Evolutionary conservation across 2,329 filamentous ascomycete genomes (phyloP), one percentile per base, ranked within the genome.

Genomic region (Botrytis pseudocinerea): DNA sequence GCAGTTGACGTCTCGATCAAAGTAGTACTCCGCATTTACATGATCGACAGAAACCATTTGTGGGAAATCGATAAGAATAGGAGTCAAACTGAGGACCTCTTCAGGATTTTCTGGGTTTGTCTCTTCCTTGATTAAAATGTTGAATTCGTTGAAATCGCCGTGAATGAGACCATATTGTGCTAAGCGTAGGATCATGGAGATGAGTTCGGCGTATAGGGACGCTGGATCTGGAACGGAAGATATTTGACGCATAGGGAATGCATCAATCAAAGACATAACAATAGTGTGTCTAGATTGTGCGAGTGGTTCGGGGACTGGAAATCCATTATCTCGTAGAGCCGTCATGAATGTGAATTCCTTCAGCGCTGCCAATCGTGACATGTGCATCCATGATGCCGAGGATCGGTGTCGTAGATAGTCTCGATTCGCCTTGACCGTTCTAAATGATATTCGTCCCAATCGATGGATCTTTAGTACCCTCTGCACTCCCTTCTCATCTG

Each of bases 71-170:
- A 99, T 99, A 63, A 99, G 85, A 71, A 98, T 89, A 0, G 96
- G 96, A 10, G 89, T 90, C 40, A 97, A 84, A 48, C 82, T 86
- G 71, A 92, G 80, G 73, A 77, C 62, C 66, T 85, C 83, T 60
- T 82, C 76, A 78, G 85, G 82, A 9, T 83, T 82, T 16, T 78
- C 76, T 32, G 81, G 78, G 48, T 80, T 76, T 48, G 80, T 80
- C 65, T 86, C 89, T 82, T 98, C 95, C 80, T 96, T 94, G 81
- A 99, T 91, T 48, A 99, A 85, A 76, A 99, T 95, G 82, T 99
- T 99, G 87, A 99, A 99, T 82, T 99, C 97, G 85, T 99, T 99
- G 85, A 97, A 99, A 82, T 99, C 96, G 75, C 96, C 96, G 81
- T 99, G 96, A 75, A 99, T 99, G 65, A 99, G 85, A 10, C 96